A percentile compares a stretch with the other conserved stretches of the same genome.
Conservation (phyloP, 345 rosid species). For the Sapria himalayana region DNA sequence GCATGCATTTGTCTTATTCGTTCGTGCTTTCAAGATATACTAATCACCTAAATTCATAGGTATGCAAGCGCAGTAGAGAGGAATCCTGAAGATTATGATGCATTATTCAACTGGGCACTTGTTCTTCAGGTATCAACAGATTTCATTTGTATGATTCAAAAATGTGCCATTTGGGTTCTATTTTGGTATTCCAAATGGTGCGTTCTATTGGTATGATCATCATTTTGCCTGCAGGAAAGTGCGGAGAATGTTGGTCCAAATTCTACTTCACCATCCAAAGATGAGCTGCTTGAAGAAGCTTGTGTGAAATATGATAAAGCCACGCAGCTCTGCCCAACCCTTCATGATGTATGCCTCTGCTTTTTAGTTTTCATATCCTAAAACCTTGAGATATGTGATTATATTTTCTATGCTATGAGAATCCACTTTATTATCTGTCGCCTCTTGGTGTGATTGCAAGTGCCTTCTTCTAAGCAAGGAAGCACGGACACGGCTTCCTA, state of each 20-base stretch:
- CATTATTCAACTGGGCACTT: slow-evolving; percentile 94
- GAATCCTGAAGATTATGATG: slow-evolving; percentile 91
- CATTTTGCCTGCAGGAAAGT: slow-evolving; percentile 54
- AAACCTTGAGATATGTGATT: too few relatives aligned
- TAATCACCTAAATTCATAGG: slow-evolving; percentile 42
- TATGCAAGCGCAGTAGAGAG: slow-evolving; percentile 76
- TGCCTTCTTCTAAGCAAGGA: too few relatives aligned
- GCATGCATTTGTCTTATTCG: too few relatives aligned
- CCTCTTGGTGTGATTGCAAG: too few relatives aligned
- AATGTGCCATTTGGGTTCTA: too few relatives aligned
- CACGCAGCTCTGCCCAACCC: slow-evolving; percentile 70
- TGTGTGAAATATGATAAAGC: slow-evolving; percentile 93
- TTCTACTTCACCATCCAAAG: slow-evolving; percentile 88
- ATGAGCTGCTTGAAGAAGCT: slow-evolving; percentile 91
- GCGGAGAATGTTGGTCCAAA: slow-evolving; percentile 82
- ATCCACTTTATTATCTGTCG: too few relatives aligned
- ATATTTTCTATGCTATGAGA: too few relatives aligned
- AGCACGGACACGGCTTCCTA: too few relatives aligned
- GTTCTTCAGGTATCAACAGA: slow-evolving; percentile 69
- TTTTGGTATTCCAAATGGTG: not conserved
- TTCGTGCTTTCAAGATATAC: too few relatives aligned
- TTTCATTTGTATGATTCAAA: not conserved
- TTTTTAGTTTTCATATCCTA: too few relatives aligned
- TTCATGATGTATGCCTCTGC: slow-evolving; percentile 96
- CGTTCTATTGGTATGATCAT: slow-evolving; percentile 4